Evolutionary conservation across 371 early-diverging fungal genomes (phyloP).

Genomic region (Amoeboaphelidium protococcarum): DNA sequence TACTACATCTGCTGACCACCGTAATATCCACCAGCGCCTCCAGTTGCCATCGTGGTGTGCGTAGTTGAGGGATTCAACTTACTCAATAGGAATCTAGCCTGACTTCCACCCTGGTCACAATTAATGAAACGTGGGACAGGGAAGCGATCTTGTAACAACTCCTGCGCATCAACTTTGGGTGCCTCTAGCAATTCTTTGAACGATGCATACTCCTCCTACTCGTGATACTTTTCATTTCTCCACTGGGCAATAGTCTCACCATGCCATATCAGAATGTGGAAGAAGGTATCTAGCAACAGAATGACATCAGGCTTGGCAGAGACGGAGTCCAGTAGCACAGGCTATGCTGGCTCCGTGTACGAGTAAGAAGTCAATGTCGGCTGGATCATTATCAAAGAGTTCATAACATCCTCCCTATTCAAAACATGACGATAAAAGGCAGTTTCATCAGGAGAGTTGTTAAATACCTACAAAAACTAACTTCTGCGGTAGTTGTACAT

Average conservation of each 20-base stretch:
- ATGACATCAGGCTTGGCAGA: constrained; percentile 89
- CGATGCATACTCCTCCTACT: constrained; percentile 69
- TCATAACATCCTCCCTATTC: constrained; percentile 80
- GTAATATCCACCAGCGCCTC: constrained; percentile 18
- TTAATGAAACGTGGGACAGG: constrained; percentile 96
- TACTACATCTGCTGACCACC: no score
- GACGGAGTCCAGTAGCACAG: constrained; percentile 90
- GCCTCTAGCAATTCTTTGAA: constrained; percentile 77
- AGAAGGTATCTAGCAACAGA: constrained; percentile 92
- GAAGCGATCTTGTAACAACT: constrained; percentile 74
- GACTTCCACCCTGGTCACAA: constrained; percentile 90
- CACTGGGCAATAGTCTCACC: constrained; percentile 75
- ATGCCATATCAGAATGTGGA: constrained; percentile 88
- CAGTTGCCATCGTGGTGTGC: constrained; percentile 34
- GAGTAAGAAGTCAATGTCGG: constrained; percentile 87
- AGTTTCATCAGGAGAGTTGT: constrained; percentile 96
- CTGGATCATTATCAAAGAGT: constrained; percentile 95
- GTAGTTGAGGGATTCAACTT: constrained; percentile 98
- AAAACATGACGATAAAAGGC: constrained; percentile 89
- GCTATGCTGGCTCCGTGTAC: constrained; percentile 65
- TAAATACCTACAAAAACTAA: constrained; percentile 97
- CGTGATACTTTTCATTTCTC: constrained; percentile 76
- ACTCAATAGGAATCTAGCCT: constrained; percentile 94
- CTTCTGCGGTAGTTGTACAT: constrained; percentile 97
- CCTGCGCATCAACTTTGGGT: constrained; percentile 65